Evolutionary conservation across 495 filamentous ascomycete genomes (phyloP).

Genomic region (Penicillium malachiteum): DNA sequence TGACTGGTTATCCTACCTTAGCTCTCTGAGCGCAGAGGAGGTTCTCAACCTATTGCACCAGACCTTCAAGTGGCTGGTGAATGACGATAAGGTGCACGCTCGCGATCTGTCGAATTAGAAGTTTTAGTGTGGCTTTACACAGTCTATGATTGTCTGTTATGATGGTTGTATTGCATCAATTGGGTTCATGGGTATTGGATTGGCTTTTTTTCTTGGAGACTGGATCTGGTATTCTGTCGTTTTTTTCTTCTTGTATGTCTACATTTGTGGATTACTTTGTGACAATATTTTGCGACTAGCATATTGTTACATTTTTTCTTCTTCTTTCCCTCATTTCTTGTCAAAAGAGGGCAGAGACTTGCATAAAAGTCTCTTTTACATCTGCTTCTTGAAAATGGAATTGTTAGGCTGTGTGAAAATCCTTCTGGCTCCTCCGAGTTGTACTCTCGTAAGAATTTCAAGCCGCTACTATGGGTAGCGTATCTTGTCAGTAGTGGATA

Average conservation of each 20-base stretch:
- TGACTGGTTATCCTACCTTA: conserved; percentile 35
- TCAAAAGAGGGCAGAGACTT: conserved; percentile 5
- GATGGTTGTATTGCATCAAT: too few species aligned
- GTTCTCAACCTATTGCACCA: conserved; percentile 33
- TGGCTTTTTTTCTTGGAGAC: conserved; percentile 11
- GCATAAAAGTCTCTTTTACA: conserved; percentile 5
- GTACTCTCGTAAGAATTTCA: neutral
- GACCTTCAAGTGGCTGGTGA: conserved; percentile 40
- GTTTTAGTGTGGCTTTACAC: neutral
- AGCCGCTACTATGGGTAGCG: neutral
- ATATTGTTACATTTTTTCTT: conserved; percentile 18
- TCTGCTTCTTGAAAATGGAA: conserved; percentile 27
- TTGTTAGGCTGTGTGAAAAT: conserved; percentile 15
- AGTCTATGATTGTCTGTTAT: neutral
- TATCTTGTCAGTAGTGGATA: neutral
- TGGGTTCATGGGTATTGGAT: conserved; percentile 8
- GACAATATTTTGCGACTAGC: neutral
- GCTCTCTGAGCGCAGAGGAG: conserved; percentile 38
- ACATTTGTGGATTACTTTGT: neutral
- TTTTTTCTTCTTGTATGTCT: conserved; percentile 11
- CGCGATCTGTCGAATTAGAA: conserved; percentile 32
- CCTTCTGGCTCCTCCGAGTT: too few species aligned
- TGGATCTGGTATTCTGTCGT: conserved; percentile 16
- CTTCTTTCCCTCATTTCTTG: conserved; percentile 13
- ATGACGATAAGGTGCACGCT: conserved; percentile 39